A percentile compares a stretch with the other conserved stretches of the same genome.
Evolutionary conservation across 345 rosid genomes (phyloP).

Genomic region (Zanthoxylum bungeanum): DNA sequence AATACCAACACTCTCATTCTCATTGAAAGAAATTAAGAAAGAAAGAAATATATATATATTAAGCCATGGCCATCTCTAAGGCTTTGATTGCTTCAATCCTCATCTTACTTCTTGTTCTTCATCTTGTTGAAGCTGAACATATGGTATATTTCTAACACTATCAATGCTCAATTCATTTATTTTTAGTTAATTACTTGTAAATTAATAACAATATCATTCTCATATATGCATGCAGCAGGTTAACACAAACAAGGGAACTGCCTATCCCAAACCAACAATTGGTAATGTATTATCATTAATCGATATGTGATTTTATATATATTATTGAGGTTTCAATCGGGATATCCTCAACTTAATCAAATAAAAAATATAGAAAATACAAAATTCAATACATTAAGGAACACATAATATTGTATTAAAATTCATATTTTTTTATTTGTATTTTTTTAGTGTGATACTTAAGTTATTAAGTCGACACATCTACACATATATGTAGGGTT

Average conservation of each 20-base stretch:
- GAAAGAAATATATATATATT: too few relatives aligned
- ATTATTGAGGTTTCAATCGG: too few relatives aligned
- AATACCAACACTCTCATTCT: conserved; percentile 16
- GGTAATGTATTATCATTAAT: conserved; percentile 5
- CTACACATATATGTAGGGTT: too few relatives aligned
- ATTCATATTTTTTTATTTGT: too few relatives aligned
- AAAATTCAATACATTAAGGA: too few relatives aligned
- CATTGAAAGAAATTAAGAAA: too few relatives aligned
- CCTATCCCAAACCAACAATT: background rate
- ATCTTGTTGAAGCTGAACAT: conserved; percentile 37
- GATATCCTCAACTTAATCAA: too few relatives aligned
- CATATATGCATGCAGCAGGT: background rate
- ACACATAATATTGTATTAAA: too few relatives aligned
- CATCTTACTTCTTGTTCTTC: conserved; percentile 48
- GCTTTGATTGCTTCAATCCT: conserved; percentile 43
- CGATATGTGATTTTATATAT: too few relatives aligned
- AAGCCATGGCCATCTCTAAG: conserved; percentile 43
- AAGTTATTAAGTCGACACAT: too few relatives aligned
- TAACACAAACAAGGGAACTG: background rate
- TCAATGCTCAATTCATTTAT: background rate
- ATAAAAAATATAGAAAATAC: too few relatives aligned
- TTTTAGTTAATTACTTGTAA: background rate
- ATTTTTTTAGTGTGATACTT: too few relatives aligned
- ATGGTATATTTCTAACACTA: conserved; percentile 10
- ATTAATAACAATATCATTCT: background rate